Evolutionary conservation across 2,329 filamentous ascomycete genomes (phyloP).

Genomic region (Akanthomyces dipterigenus): DNA sequence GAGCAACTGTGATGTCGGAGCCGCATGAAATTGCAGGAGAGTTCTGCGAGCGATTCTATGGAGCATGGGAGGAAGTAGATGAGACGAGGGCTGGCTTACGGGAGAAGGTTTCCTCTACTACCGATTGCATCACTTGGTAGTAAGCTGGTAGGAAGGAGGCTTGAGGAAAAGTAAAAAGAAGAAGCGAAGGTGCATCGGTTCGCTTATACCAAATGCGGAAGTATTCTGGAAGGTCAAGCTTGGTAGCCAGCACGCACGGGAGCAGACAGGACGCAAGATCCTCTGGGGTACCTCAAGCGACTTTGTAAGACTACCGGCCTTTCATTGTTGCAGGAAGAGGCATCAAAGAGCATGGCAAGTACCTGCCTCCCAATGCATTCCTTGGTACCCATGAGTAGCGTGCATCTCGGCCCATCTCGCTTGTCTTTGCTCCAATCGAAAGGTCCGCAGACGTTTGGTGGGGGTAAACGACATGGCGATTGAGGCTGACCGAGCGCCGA

Average conservation of each 20-base stretch:
- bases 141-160: neutral
- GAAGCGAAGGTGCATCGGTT: neutral
- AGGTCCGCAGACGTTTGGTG: neutral
- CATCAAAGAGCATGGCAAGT: neutral
- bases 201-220: neutral
- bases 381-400: neutral
- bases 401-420: constrained; percentile 1
- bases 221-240: neutral
- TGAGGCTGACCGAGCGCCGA: neutral
- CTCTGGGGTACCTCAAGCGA: neutral
- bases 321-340: neutral
- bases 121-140: neutral
- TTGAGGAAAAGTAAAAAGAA: neutral
- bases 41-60: constrained; percentile 2
- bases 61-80: neutral
- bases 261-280: neutral
- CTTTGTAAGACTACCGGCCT: no score
- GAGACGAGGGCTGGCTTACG: neutral
- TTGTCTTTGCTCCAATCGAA: constrained; percentile 8
- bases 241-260: neutral
- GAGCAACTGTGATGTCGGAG: constrained; percentile 15
- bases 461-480: neutral
- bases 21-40: constrained; percentile 13
- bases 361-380: neutral
- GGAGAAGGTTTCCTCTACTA: neutral